Evolutionary conservation across 1,284 basidiomycete genomes (phyloP).

Genomic region (Kwoniella shivajii): DNA sequence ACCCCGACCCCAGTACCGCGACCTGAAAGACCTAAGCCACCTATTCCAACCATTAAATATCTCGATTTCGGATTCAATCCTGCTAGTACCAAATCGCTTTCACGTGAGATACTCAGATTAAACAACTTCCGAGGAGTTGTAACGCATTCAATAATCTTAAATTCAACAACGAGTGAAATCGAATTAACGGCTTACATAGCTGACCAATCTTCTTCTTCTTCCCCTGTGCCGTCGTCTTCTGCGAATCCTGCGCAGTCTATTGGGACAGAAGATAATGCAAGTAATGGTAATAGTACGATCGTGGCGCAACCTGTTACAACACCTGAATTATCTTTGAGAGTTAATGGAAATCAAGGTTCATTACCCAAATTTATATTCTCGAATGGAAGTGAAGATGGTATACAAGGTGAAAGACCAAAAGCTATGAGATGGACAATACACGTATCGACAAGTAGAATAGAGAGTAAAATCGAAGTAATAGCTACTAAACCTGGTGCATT

Average conservation of each 20-base stretch:
- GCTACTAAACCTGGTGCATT: slow-evolving; percentile 34
- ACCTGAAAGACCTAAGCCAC: slow-evolving; percentile 17
- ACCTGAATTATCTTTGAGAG: slow-evolving; percentile 35
- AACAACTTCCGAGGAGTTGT: slow-evolving; percentile 47
- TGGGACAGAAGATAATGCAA: neutral
- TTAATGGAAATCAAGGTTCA: slow-evolving; percentile 39
- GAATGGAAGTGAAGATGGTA: neutral
- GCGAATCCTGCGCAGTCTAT: no score
- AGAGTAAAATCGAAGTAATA: slow-evolving; percentile 45
- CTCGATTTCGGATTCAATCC: slow-evolving; percentile 34
- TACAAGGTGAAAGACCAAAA: slow-evolving; percentile 20
- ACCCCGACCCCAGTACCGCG: neutral
- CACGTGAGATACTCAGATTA: slow-evolving; percentile 34
- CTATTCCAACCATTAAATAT: slow-evolving; percentile 32
- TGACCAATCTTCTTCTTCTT: slow-evolving; percentile 6
- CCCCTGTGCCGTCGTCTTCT: no score
- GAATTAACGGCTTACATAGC: slow-evolving; percentile 47
- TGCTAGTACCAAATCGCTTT: neutral
- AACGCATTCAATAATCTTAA: slow-evolving; percentile 46
- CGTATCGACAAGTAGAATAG: slow-evolving; percentile 30
- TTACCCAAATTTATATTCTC: slow-evolving; percentile 25
- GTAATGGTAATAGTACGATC: neutral
- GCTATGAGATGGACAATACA: slow-evolving; percentile 42
- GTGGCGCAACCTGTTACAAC: slow-evolving; percentile 4
- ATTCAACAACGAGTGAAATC: slow-evolving; percentile 35